Base-by-base conservation (phyloP, 106 monocot species). In the Agapanthus africanus region DNA sequence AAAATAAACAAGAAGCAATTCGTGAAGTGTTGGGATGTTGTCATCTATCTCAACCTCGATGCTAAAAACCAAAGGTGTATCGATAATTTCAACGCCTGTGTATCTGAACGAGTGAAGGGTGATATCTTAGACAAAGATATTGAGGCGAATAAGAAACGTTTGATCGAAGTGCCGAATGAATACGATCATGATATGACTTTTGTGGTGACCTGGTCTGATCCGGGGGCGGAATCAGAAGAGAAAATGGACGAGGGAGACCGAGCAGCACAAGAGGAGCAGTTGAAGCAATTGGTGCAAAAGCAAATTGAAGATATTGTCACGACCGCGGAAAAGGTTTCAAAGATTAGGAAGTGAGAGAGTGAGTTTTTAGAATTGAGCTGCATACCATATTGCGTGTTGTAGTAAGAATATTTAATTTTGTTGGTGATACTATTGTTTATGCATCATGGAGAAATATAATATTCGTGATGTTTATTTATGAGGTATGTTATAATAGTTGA, bases 1-100 rank as follows among this genome's bases (percentile, higher is more conserved):
- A 99, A 99, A 66, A 93, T 99, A 70, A 90, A 87, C 72, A 99
- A 81, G 76, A 93, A 88, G 57, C 90, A 99, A 54, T 90, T 99
- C 59, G 71, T 87, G 3, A 80, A 66, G 61, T 90, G 92, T 63
- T 99, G 97, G 97, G 92, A 92, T 67, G 63, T 90, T 27, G 82
- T 99, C 34, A 60, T 99, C 54, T 93, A 85, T 66, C 54, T 92
- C 18, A 81, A 68, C 60, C 84, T 99, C 11, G 83, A 82, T 25
- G 33, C 46, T 6, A 52, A 74, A 28, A 66, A 93, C 47, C 21
- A 26, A 11, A 83, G 38, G 67, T 81, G 70, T 22, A 67, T 79
- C 69, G 66, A 89, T 14, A 85, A 83, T 70, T 99, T 92, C 73
- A 71, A 63, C 74, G 52, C 67, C n/a, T 81, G 71, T 37, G 67